phyloP scores from a whole-genome alignment of 257 asterid species.

The Coffea canephora region DNA sequence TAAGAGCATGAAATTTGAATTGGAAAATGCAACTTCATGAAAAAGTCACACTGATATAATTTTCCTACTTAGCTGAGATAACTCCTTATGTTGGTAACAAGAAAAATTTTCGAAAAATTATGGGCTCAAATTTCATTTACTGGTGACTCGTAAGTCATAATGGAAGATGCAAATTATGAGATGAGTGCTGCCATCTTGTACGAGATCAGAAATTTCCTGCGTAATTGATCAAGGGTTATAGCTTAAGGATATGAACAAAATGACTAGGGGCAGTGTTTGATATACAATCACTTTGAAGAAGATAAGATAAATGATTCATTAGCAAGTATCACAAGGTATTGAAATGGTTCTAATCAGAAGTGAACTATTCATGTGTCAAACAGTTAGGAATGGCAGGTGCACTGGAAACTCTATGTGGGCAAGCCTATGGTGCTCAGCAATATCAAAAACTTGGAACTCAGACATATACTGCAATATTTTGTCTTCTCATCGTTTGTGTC shows the following conservation, averaged over 20 bases:
- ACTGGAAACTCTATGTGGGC: slow-evolving; percentile 64
- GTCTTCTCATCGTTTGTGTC: slow-evolving; percentile 38
- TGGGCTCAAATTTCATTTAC: too few species aligned
- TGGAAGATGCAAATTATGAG: not conserved
- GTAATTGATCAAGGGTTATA: too few species aligned
- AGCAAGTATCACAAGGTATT: not conserved
- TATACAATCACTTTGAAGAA: not conserved
- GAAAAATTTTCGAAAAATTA: too few species aligned
- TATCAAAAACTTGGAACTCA: slow-evolving; percentile 45
- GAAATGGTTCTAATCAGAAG: not conserved
- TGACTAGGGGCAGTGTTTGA: not conserved
- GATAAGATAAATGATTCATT: not conserved
- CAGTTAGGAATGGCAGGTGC: slow-evolving; percentile 65
- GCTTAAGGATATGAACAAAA: not conserved
- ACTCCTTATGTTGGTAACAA: too few species aligned
- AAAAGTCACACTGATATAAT: too few species aligned
- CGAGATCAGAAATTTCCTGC: too few species aligned
- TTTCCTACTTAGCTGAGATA: too few species aligned
- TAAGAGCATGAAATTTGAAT: too few species aligned
- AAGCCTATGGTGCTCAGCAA: slow-evolving; percentile 64
- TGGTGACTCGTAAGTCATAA: not conserved
- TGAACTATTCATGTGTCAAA: not conserved
- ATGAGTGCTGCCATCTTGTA: not conserved
- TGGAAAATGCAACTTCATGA: too few species aligned
- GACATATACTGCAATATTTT: slow-evolving; percentile 47